These are phyloP conservation scores for Penicillium coffeae DNA, from an alignment of 495 filamentous ascomycete genomes.

Conservation along the genomic window DNA sequence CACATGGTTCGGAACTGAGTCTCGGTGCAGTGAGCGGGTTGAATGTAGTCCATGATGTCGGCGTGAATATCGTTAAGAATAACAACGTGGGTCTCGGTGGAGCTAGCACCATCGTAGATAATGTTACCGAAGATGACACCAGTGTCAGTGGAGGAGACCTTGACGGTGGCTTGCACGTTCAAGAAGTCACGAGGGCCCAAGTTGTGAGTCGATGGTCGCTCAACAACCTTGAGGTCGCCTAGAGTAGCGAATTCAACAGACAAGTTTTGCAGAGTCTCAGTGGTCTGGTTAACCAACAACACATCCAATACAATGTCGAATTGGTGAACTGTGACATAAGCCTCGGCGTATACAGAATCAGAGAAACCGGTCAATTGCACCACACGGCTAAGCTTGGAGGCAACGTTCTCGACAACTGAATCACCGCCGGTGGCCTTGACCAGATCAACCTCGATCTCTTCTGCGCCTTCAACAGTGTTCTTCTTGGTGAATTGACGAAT, in stretches of 20 bases:
- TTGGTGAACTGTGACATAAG: conserved; percentile 97
- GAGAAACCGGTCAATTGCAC: conserved; percentile 99
- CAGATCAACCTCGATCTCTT: conserved; percentile 84
- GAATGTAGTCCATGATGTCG: conserved; percentile 99
- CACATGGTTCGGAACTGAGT: conserved; percentile 99
- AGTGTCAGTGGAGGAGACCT: conserved; percentile 96
- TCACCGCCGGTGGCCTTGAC: conserved; percentile 94
- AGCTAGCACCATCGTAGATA: conserved; percentile 93
- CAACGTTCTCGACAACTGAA: conserved; percentile 73
- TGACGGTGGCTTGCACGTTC: conserved; percentile 98
- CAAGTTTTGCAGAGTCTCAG: conserved; percentile 93
- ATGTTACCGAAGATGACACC: conserved; percentile 99
- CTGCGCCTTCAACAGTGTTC: conserved; percentile 74
- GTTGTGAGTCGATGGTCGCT: conserved; percentile 93
- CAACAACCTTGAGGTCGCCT: conserved; percentile 96
- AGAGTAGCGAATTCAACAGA: conserved; percentile 97
- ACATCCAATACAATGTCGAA: conserved; percentile 99
- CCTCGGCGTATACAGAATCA: conserved; percentile 95
- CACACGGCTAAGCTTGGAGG: conserved; percentile 91
- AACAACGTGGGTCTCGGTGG: conserved; percentile 93
- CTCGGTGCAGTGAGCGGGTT: conserved; percentile 93
- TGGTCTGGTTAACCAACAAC: conserved; percentile 94
- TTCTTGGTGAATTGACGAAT: conserved; percentile 95
- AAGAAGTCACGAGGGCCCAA: conserved; percentile 92
- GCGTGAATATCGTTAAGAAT: conserved; percentile 99